phyloP scores from a whole-genome alignment of 768 basidiomycete genomes.

The Steccherinum ochraceum region DNA sequence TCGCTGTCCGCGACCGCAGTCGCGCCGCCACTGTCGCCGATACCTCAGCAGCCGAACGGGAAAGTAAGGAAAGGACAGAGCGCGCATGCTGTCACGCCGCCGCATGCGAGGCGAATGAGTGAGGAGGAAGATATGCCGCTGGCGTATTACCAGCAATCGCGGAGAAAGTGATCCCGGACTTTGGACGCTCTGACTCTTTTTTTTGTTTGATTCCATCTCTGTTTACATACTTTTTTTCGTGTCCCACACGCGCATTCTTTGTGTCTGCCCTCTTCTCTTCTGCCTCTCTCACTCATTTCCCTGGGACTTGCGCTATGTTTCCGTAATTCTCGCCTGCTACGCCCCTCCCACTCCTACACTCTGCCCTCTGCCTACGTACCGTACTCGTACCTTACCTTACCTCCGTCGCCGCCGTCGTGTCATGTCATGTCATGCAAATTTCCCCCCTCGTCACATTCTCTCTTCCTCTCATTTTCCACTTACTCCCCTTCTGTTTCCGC shows the following conservation, averaged over 20 bases:
- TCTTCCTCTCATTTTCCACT: slow-evolving; percentile 1
- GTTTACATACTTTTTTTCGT: too few species aligned
- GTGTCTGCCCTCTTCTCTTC: slow-evolving; percentile 1
- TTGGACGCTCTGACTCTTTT: not conserved
- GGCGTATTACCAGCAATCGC: slow-evolving; percentile 71
- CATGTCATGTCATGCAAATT: too few species aligned
- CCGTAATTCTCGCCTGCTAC: not conserved
- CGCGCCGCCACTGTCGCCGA: slow-evolving; percentile 33
- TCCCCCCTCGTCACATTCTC: slow-evolving; percentile 7
- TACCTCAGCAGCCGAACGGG: slow-evolving; percentile 36
- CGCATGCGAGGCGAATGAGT: slow-evolving; percentile 31
- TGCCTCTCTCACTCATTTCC: not conserved
- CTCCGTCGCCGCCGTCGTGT: too few species aligned
- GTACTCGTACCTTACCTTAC: too few species aligned
- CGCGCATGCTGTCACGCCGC: slow-evolving; percentile 46
- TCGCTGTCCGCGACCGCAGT: slow-evolving; percentile 66
- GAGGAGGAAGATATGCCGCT: slow-evolving; percentile 81
- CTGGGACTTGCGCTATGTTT: not conserved
- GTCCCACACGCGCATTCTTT: not conserved
- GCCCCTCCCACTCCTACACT: too few species aligned
- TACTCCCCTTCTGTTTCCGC: not conserved
- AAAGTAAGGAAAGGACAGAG: slow-evolving; percentile 60
- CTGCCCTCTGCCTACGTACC: too few species aligned
- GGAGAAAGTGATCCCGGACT: slow-evolving; percentile 24
- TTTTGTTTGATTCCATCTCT: not conserved